Evolutionary conservation across 257 asterid genomes (phyloP).

Genomic region (Fraxinus anomala): DNA sequence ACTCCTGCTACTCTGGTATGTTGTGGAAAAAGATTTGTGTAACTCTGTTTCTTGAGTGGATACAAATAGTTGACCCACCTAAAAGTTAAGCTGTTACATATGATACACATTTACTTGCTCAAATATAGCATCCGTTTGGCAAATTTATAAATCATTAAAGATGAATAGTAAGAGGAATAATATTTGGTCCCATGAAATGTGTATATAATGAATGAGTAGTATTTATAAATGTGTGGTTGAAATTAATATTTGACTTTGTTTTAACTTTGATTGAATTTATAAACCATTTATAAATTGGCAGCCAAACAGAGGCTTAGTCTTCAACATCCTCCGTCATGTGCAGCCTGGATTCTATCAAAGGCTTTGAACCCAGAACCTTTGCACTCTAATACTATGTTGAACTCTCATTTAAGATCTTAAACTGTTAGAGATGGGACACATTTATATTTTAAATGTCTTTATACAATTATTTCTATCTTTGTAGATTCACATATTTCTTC

Average conservation of each 20-base stretch:
- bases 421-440: neutral
- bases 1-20: constrained; percentile 72
- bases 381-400: neutral
- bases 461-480: neutral
- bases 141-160: too few species aligned
- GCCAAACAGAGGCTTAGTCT: too few species aligned
- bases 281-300: too few species aligned
- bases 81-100: neutral
- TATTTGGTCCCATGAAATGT: neutral
- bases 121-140: neutral
- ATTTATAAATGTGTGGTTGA: too few species aligned
- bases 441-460: neutral
- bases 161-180: too few species aligned
- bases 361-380: neutral
- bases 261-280: too few species aligned
- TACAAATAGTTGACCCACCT: neutral
- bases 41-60: neutral
- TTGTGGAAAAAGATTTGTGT: neutral
- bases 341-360: neutral
- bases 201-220: neutral
- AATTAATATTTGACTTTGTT: neutral
- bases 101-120: neutral
- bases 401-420: neutral
- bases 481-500: neutral
- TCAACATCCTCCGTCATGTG: neutral